Conservation (phyloP, 768 basidiomycete species). For the Mycena galopus region DNA sequence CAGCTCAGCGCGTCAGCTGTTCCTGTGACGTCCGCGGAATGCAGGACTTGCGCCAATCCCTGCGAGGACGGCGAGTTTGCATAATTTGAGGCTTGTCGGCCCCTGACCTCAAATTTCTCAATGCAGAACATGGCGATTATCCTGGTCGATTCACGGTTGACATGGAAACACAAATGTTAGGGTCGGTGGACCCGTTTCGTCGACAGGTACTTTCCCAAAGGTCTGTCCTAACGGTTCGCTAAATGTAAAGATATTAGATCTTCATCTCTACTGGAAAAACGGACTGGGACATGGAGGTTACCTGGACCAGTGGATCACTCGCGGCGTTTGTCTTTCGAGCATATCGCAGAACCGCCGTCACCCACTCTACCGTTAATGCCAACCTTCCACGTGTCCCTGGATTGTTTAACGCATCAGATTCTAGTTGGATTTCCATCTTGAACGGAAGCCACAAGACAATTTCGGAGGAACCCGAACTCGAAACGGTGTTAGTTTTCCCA, state of each 20-base stretch:
- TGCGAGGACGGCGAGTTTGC: conserved; percentile 72
- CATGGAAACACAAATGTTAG: conserved; percentile 84
- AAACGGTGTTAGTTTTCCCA: conserved; percentile 93
- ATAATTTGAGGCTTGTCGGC: conserved; percentile 46
- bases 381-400: conserved; percentile 57
- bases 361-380: conserved; percentile 41
- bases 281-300: conserved; percentile 90
- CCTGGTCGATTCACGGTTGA: conserved; percentile 84
- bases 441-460: conserved; percentile 87
- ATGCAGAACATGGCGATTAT: conserved; percentile 78
- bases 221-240: background rate
- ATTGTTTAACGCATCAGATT: conserved; percentile 70
- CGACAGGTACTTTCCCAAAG: conserved; percentile 69
- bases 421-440: conserved; percentile 73
- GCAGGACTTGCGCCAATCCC: conserved; percentile 80
- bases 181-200: conserved; percentile 84
- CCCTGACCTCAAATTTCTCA: conserved; percentile 25
- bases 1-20: conserved; percentile 69
- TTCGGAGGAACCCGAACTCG: conserved; percentile 69
- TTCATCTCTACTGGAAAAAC: conserved; percentile 91
- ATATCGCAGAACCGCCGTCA: conserved; percentile 29
- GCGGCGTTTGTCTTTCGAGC: conserved; percentile 59
- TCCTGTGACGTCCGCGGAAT: conserved; percentile 77
- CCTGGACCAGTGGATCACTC: conserved; percentile 76
- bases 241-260: conserved; percentile 58